A percentile compares a stretch with the other conserved stretches of the same genome.
Evolutionary conservation across 345 rosid genomes (phyloP).

Genomic region (Ailanthus altissimus): DNA sequence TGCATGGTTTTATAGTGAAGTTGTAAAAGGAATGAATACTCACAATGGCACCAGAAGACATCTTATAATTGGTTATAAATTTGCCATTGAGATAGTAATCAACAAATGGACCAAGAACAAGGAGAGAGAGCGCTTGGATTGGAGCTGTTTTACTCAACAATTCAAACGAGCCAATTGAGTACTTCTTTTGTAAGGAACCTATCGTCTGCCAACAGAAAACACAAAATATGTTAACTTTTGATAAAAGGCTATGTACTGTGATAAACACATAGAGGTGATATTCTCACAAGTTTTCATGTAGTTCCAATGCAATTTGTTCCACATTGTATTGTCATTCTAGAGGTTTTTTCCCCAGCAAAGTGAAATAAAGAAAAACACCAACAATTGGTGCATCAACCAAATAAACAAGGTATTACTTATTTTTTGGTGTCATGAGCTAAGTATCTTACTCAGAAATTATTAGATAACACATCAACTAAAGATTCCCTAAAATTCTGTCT

Average conservation of each 20-base stretch:
- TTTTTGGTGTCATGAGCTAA: background rate
- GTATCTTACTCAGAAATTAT: background rate
- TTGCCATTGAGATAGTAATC: constrained; percentile 76
- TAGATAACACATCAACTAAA: background rate
- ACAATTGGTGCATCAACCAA: background rate
- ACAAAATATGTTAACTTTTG: background rate
- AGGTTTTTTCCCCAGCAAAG: background rate
- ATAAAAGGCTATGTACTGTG: background rate
- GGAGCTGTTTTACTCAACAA: constrained; percentile 93
- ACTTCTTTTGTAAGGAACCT: constrained; percentile 91
- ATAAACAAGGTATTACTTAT: background rate
- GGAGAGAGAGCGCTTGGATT: constrained; percentile 96
- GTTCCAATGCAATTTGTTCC: background rate
- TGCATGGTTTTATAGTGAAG: background rate
- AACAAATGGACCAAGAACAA: constrained; percentile 76
- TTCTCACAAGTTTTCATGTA: background rate
- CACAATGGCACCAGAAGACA: constrained; percentile 75
- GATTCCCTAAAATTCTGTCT: background rate
- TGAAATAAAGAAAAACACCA: background rate
- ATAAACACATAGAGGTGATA: background rate
- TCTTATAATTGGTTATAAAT: constrained; percentile 61
- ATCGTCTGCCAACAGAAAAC: constrained; percentile 58
- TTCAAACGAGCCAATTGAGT: constrained; percentile 90
- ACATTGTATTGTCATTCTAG: background rate
- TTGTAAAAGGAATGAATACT: constrained; percentile 26